phyloP scores from a whole-genome alignment of 306 rosid genomes.

The Quillaja saponaria region DNA sequence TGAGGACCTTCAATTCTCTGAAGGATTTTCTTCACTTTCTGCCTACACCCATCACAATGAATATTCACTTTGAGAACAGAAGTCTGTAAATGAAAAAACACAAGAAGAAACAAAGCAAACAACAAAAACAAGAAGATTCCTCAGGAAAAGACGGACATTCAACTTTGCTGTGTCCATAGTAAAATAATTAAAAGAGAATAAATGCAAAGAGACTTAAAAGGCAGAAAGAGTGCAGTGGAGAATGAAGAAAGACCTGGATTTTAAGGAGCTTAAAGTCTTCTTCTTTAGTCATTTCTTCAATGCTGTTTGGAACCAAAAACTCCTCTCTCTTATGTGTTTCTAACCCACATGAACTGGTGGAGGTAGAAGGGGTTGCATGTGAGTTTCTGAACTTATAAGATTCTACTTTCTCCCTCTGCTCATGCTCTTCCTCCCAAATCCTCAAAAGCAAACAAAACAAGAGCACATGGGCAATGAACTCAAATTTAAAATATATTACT shows the following conservation, averaged over 20 bases:
- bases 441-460: conserved; percentile 46
- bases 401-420: conserved; percentile 23
- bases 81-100: conserved; percentile 53
- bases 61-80: conserved; percentile 87
- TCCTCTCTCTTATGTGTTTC: conserved; percentile 23
- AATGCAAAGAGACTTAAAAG: too few relatives aligned
- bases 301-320: conserved; percentile 49
- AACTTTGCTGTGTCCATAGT: conserved; percentile 29
- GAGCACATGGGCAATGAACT: conserved; percentile 50
- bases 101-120: conserved; percentile 34
- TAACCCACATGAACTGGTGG: conserved; percentile 23
- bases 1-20: conserved; percentile 90
- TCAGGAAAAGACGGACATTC: conserved; percentile 41
- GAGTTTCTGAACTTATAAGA: conserved; percentile 38
- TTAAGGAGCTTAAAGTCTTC: conserved; percentile 94
- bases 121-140: conserved; percentile 43
- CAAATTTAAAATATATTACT: neutral
- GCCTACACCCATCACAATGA: conserved; percentile 99
- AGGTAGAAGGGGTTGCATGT: conserved; percentile 29
- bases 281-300: conserved; percentile 86
- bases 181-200: conserved; percentile 3
- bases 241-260: conserved; percentile 68
- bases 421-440: conserved; percentile 6
- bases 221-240: too few relatives aligned
- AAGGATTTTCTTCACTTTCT: conserved; percentile 94